phyloP scores from a whole-genome alignment of 78 protist species.

The Dictyostelium brefeldianum region DNA sequence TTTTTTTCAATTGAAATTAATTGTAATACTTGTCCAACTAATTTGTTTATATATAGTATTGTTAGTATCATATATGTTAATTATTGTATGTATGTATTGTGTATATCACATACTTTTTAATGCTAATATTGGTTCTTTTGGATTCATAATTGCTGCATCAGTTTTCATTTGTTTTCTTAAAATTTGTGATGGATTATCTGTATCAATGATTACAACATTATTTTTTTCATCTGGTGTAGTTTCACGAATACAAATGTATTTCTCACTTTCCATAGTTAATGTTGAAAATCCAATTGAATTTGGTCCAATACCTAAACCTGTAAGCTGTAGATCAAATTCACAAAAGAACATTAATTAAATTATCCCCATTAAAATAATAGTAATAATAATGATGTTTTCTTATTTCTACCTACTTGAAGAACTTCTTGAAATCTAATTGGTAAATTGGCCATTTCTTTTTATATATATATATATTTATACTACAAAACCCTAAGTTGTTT shows the following conservation, averaged over 20 bases:
- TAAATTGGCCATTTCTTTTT: slow-evolving; percentile 43
- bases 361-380: too few species aligned
- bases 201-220: slow-evolving; percentile 93
- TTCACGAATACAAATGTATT: slow-evolving; percentile 97
- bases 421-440: slow-evolving; percentile 84
- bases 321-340: slow-evolving; percentile 41
- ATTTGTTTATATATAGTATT: too few species aligned
- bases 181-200: slow-evolving; percentile 87
- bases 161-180: slow-evolving; percentile 93
- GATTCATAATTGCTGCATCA: slow-evolving; percentile 98
- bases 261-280: slow-evolving; percentile 97
- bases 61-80: too few species aligned
- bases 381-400: not conserved
- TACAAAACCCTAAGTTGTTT: slow-evolving; percentile 8
- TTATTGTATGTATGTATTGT: not conserved
- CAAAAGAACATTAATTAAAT: not conserved
- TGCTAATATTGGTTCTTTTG: slow-evolving; percentile 96
- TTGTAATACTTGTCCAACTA: slow-evolving; percentile 93
- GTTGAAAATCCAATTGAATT: slow-evolving; percentile 90
- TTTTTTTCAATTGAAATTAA: slow-evolving; percentile 97
- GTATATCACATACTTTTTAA: slow-evolving; percentile 86
- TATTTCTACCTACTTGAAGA: slow-evolving; percentile 62
- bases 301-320: slow-evolving; percentile 87
- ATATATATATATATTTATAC: slow-evolving; percentile 10
- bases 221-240: slow-evolving; percentile 67